Evolutionary conservation across 768 basidiomycete species (phyloP).

Genomic region (Panaeolus cyanescens): DNA sequence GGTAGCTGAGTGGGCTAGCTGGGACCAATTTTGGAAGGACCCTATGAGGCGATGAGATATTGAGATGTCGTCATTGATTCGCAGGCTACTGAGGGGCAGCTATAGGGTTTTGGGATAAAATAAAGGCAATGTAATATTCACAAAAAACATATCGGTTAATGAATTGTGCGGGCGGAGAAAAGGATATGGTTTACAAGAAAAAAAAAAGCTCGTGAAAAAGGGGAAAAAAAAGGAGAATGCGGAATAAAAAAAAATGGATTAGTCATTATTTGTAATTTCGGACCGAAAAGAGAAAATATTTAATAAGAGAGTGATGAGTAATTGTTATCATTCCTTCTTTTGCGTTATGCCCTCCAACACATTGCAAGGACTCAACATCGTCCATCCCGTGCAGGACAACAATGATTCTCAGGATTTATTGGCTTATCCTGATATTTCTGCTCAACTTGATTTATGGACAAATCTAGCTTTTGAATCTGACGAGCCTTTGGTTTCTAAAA

Average conservation of each 20-base stretch:
- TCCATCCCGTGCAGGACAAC: constrained; percentile 52
- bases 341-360: constrained; percentile 53
- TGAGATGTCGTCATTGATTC: constrained; percentile 19
- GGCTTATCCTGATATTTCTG: constrained; percentile 71
- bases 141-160: background rate
- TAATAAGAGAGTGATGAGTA: background rate
- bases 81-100: background rate
- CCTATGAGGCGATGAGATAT: constrained; percentile 13
- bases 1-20: background rate
- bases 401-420: constrained; percentile 60
- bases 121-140: too few relatives aligned
- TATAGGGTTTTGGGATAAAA: background rate
- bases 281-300: background rate
- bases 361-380: constrained; percentile 80
- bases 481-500: constrained; percentile 52
- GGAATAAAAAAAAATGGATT: too few relatives aligned
- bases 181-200: too few relatives aligned
- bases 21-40: constrained; percentile 1
- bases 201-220: too few relatives aligned
- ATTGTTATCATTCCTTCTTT: constrained; percentile 10
- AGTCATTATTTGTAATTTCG: background rate
- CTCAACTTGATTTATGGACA: constrained; percentile 85
- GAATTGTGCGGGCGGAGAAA: too few relatives aligned
- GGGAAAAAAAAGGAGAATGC: too few relatives aligned
- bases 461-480: constrained; percentile 79